phyloP scores from a whole-genome alignment of 352 stramenopile species.

The Phytophthora fragariaefolia region DNA sequence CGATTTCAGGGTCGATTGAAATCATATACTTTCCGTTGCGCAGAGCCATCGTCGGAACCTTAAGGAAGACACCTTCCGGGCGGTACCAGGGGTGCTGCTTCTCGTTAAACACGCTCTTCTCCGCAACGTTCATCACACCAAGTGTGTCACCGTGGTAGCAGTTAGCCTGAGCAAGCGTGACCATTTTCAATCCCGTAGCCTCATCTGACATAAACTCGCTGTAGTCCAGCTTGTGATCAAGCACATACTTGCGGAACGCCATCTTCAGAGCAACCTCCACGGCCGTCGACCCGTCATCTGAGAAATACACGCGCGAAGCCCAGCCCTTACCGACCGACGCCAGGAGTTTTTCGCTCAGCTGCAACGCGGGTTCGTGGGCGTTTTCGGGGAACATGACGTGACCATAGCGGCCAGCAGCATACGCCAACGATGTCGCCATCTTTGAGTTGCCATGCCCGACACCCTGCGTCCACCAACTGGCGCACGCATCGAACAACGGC shows the following conservation, averaged over 20 bases:
- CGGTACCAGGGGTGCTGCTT: slow-evolving; percentile 94
- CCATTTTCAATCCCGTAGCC: slow-evolving; percentile 54
- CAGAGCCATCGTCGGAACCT: slow-evolving; percentile 76
- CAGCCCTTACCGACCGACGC: slow-evolving; percentile 80
- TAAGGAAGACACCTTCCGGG: slow-evolving; percentile 81
- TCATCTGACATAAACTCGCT: slow-evolving; percentile 41
- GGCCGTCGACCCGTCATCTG: slow-evolving; percentile 91
- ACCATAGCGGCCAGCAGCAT: slow-evolving; percentile 90
- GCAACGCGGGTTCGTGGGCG: slow-evolving; percentile 85
- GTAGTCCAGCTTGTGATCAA: slow-evolving; percentile 75
- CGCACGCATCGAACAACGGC: slow-evolving; percentile 89
- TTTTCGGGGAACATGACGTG: slow-evolving; percentile 95
- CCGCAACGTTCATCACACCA: slow-evolving; percentile 91
- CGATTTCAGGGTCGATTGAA: slow-evolving; percentile 58
- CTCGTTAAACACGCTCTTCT: slow-evolving; percentile 92
- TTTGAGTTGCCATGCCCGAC: slow-evolving; percentile 91
- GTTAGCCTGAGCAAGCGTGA: slow-evolving; percentile 87
- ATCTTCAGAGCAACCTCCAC: slow-evolving; percentile 94
- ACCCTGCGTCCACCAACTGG: slow-evolving; percentile 94
- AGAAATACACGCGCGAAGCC: slow-evolving; percentile 92
- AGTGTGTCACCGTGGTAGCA: slow-evolving; percentile 94
- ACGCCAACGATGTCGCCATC: slow-evolving; percentile 88
- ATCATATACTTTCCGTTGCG: slow-evolving; percentile 68
- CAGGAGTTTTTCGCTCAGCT: slow-evolving; percentile 81
- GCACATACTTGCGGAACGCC: slow-evolving; percentile 87